Base-by-base conservation (phyloP, 2,329 filamentous ascomycete genomes). In the Fusarium mangiferae region DNA sequence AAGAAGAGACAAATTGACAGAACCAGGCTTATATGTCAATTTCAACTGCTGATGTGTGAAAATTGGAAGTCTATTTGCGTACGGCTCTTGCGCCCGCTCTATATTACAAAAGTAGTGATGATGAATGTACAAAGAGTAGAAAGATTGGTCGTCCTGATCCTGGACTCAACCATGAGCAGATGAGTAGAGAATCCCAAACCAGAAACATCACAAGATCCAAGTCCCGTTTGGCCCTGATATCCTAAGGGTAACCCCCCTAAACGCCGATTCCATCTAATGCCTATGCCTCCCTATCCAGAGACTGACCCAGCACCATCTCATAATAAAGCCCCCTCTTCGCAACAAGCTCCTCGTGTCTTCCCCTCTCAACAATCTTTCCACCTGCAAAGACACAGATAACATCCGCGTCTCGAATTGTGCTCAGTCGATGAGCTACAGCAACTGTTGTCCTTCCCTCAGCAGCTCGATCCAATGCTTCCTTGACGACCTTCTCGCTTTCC, bases 401-500 rank as follows among this genome's bases (percentile, higher is more conserved):
- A 78, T 92, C 87, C 0, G 90, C 90, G 68, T 91, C 87, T 68
- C 90, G 90, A 9, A 85, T 81, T 0, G 84, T 86, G 30, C 89
- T 84, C 9, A 86, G 76, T 10, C 91, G 85, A 79, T 93, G 91
- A 4, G 92, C 91, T 4, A 93, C 90, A 8, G 90, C 90, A 15
- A 93, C 84, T 0, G 90, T 92, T 1, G 90, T 86, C 57, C 80
- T 80, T 65, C 70, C 85, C 7, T 79, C 79, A 0, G 81, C 82
- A 1, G 83, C 82, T 30, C 75, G 58, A 78, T 91, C 88, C 26
- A 94, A 84, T 0, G 91, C 91, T 7, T 83, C 84, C 78, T 93
- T 91, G 15, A 94, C 90, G 2, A 91, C 83, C 70, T 87, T 88
- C 78, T 94, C 92, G 1, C 88, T 90, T 75, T 91, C 88, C 0